A percentile compares a stretch with the other conserved stretches of the same genome.
These are phyloP conservation scores for Podila epigama DNA, from an alignment of 192 early-diverging fungal genomes.

Conservation along the genomic window DNA sequence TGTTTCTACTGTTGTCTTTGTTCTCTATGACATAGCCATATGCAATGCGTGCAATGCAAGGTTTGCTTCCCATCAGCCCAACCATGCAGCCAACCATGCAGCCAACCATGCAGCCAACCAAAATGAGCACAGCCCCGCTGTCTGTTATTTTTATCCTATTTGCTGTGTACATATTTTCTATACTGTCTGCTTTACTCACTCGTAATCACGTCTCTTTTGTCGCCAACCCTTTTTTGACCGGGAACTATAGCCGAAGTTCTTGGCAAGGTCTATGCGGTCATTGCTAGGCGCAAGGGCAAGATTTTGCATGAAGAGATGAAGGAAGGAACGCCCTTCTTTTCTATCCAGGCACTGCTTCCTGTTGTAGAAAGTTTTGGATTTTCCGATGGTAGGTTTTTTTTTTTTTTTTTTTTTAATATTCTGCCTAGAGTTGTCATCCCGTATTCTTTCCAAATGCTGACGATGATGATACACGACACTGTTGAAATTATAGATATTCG, in stretches of 20 bases:
- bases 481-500: conserved; percentile 72
- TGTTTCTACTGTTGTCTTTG: not conserved
- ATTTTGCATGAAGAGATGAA: conserved; percentile 96
- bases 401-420: not conserved
- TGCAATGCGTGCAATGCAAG: too few relatives aligned
- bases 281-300: conserved; percentile 88
- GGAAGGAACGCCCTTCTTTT: conserved; percentile 97
- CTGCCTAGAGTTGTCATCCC: not conserved
- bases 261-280: conserved; percentile 95
- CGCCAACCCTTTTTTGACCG: conserved; percentile 6
- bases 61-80: too few relatives aligned
- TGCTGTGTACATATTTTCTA: not conserved
- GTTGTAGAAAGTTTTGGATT: conserved; percentile 99
- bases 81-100: too few relatives aligned
- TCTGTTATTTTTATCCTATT: not conserved
- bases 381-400: conserved; percentile 73
- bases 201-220: not conserved
- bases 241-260: conserved; percentile 79
- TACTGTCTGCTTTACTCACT: not conserved
- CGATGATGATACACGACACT: too few relatives aligned
- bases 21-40: not conserved
- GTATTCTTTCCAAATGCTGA: not conserved
- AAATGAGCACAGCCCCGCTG: not conserved
- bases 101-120: too few relatives aligned
- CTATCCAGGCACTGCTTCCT: conserved; percentile 85